Evolutionary conservation across 2,329 filamentous ascomycete genomes (phyloP).

Genomic region (Orbilia ellipsospora): DNA sequence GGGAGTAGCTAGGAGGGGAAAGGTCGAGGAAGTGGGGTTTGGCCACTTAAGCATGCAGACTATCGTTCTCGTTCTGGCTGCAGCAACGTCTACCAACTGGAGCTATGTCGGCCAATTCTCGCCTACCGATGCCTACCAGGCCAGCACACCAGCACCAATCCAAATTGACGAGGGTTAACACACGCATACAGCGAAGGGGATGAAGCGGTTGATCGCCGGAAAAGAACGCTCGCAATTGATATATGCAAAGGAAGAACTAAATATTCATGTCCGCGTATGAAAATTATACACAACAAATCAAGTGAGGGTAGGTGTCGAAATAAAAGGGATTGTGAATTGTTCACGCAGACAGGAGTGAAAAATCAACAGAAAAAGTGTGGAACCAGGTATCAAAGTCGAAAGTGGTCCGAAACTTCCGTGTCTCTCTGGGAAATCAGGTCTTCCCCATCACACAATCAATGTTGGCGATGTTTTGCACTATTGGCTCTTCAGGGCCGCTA

Average conservation of each 20-base stretch:
- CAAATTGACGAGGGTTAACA: constrained; percentile 35
- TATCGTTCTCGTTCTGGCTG: constrained; percentile 39
- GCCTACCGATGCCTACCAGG: constrained; percentile 44
- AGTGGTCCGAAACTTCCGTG: constrained; percentile 53
- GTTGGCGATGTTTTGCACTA: constrained; percentile 56
- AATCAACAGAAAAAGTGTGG: constrained; percentile 18
- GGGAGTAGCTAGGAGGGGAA: constrained; percentile 29
- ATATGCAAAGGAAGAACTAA: constrained; percentile 10
- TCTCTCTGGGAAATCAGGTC: constrained; percentile 45
- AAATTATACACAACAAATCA: not conserved
- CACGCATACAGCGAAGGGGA: constrained; percentile 39
- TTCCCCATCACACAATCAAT: constrained; percentile 28
- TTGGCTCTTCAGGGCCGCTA: constrained; percentile 32
- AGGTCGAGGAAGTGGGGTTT: constrained; percentile 53
- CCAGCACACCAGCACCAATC: constrained; percentile 44
- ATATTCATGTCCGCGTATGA: not conserved
- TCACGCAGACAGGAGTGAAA: constrained; percentile 7
- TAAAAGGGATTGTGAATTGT: constrained; percentile 34
- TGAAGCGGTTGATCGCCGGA: constrained; percentile 16
- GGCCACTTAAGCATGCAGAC: constrained; percentile 56
- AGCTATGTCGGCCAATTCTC: constrained; percentile 52
- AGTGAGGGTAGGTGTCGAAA: not conserved
- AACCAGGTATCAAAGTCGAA: constrained; percentile 28
- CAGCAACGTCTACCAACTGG: constrained; percentile 43
- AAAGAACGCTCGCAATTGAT: constrained; percentile 8